These are phyloP conservation scores for Aspergillus incahuasiensis DNA, from an alignment of 495 filamentous ascomycete genomes.

Conservation along the genomic window DNA sequence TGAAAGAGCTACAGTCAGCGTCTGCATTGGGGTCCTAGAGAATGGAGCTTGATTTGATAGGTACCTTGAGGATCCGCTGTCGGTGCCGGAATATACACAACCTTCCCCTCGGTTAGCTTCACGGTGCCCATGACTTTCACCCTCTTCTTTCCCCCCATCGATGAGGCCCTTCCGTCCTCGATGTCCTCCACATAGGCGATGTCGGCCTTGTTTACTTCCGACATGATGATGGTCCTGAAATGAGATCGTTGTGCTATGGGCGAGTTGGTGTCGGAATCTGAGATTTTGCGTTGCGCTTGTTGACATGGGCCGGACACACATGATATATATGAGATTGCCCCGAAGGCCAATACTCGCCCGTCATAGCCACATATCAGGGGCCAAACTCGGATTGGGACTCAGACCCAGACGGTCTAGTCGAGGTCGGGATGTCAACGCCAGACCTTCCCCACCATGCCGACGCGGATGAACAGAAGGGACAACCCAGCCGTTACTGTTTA, in stretches of 20 bases:
- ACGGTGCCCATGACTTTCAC: slow-evolving; percentile 26
- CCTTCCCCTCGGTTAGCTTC: slow-evolving; percentile 24
- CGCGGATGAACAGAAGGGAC: too few species aligned
- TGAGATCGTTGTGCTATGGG: too few species aligned
- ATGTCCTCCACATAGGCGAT: slow-evolving; percentile 22
- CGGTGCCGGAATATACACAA: slow-evolving; percentile 29
- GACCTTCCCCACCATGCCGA: not conserved
- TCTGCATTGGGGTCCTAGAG: too few species aligned
- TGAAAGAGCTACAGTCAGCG: not conserved
- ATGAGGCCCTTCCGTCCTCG: slow-evolving; percentile 2
- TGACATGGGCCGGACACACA: not conserved
- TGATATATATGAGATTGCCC: not conserved
- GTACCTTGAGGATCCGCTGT: slow-evolving; percentile 23
- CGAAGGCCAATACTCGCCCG: not conserved
- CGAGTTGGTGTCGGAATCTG: not conserved
- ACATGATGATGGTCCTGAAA: too few species aligned
- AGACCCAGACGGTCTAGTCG: too few species aligned
- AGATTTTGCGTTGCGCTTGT: not conserved
- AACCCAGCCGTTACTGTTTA: too few species aligned
- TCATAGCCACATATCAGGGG: not conserved
- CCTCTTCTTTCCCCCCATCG: not conserved
- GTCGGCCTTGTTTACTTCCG: slow-evolving; percentile 6
- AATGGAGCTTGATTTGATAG: too few species aligned
- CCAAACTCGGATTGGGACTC: not conserved
- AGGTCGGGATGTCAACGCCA: not conserved